Evolutionary conservation across 1,284 basidiomycete genomes (phyloP).

Genomic region (Ustilago lituana): DNA sequence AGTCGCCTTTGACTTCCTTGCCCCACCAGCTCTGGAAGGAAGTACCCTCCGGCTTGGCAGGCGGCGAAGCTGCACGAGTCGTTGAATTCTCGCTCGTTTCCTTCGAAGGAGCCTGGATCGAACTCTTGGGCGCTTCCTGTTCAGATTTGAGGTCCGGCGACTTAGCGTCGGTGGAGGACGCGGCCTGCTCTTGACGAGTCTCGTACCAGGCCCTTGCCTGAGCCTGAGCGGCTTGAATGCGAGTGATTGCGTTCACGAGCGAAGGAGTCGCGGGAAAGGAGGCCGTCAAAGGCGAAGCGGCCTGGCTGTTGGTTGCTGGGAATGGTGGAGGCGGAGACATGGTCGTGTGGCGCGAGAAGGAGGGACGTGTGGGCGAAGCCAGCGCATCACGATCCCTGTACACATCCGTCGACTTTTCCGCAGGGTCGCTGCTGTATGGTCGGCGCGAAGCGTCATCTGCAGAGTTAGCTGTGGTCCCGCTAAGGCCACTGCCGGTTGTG

Average conservation of each 20-base stretch:
- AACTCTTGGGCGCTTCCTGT: neutral
- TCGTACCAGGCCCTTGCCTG: conserved; percentile 50
- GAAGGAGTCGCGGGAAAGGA: conserved; percentile 54
- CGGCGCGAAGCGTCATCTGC: neutral
- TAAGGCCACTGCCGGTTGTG: conserved; percentile 14
- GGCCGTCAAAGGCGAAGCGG: conserved; percentile 8
- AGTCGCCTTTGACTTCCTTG: conserved; percentile 32
- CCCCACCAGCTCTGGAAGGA: conserved; percentile 42
- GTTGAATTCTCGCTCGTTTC: neutral
- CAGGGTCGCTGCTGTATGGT: neutral
- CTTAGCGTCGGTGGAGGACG: conserved; percentile 1
- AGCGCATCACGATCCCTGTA: conserved; percentile 21
- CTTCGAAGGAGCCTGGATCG: neutral
- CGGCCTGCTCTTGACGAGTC: conserved; percentile 9
- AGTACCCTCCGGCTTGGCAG: neutral
- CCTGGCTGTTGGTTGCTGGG: conserved; percentile 1
- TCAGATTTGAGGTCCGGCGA: neutral
- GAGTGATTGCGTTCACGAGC: conserved; percentile 57
- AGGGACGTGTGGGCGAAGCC: conserved; percentile 21
- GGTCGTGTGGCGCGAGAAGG: conserved; percentile 13
- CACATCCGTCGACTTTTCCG: conserved; percentile 22
- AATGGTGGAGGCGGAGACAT: conserved; percentile 35
- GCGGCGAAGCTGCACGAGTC: neutral
- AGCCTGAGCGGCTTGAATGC: conserved; percentile 58
- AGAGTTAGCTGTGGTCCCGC: conserved; percentile 16